Percentiles rank a stretch among this genome's conserved stretches.
phyloP scores from a whole-genome alignment of 208 protist genomes.

The Paratrypanosoma confusum region DNA sequence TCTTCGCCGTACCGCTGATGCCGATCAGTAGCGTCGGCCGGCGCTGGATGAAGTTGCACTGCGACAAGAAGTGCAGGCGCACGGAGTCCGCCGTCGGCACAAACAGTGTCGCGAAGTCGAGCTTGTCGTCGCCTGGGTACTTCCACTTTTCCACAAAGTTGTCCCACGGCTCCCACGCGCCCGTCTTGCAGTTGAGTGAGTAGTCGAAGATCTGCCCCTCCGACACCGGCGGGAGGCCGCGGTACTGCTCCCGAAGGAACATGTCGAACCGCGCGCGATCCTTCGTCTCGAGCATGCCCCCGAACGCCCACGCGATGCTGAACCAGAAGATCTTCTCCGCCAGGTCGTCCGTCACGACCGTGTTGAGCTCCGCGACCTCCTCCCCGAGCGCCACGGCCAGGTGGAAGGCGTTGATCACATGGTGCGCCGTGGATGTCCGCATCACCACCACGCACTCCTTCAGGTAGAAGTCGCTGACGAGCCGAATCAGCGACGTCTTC shows the following conservation, averaged over 20 bases:
- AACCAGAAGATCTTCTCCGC: conserved; percentile 93
- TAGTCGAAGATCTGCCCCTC: conserved; percentile 92
- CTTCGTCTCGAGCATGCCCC: conserved; percentile 89
- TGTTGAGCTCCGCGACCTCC: conserved; percentile 72
- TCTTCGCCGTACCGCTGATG: conserved; percentile 93
- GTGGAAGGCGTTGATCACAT: conserved; percentile 88
- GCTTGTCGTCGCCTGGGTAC: conserved; percentile 85
- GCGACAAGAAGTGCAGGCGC: conserved; percentile 89
- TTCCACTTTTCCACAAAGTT: conserved; percentile 83
- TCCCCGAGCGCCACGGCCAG: conserved; percentile 80
- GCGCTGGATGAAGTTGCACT: conserved; percentile 77
- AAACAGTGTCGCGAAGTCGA: conserved; percentile 92
- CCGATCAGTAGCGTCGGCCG: conserved; percentile 87
- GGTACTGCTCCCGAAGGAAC: conserved; percentile 65
- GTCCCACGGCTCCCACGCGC: conserved; percentile 84
- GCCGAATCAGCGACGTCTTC: conserved; percentile 25
- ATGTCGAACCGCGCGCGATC: conserved; percentile 89
- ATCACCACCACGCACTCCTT: conserved; percentile 84
- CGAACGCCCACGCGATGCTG: conserved; percentile 89
- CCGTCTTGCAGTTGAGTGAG: conserved; percentile 86
- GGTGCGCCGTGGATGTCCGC: conserved; percentile 74
- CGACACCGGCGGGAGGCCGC: conserved; percentile 40
- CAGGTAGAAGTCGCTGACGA: conserved; percentile 77
- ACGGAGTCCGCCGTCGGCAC: conserved; percentile 96
- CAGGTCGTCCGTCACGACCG: conserved; percentile 56